Conservation (phyloP, 2,329 filamentous ascomycete species). For the Mollisiaceae sp. region DNA sequence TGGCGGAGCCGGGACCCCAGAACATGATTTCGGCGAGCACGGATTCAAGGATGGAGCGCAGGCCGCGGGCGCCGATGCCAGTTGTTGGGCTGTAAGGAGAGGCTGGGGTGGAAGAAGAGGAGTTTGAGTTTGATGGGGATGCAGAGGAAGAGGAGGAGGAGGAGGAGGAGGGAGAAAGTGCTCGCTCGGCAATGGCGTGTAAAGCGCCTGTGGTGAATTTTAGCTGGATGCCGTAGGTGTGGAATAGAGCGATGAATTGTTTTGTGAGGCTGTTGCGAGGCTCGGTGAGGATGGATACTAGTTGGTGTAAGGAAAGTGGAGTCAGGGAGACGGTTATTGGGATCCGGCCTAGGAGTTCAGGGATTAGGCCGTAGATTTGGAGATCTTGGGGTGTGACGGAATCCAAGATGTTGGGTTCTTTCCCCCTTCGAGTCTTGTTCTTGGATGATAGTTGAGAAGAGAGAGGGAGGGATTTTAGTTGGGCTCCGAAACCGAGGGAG, state of each 20-base stretch:
- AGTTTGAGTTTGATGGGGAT: not conserved
- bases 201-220: conserved; percentile 83
- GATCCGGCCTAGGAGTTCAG: conserved; percentile 93
- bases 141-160: conserved; percentile 35
- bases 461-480: conserved; percentile 62
- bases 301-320: conserved; percentile 68
- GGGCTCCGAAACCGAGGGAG: conserved; percentile 90
- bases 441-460: conserved; percentile 42
- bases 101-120: too few relatives aligned
- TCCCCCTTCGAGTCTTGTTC: conserved; percentile 50
- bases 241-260: conserved; percentile 89
- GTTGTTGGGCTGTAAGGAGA: too few relatives aligned
- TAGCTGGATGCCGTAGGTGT: conserved; percentile 73
- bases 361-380: conserved; percentile 88
- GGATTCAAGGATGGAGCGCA: conserved; percentile 82
- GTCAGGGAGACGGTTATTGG: conserved; percentile 88
- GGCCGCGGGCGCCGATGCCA: conserved; percentile 78
- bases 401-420: conserved; percentile 36
- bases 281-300: conserved; percentile 90
- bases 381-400: conserved; percentile 77
- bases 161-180: conserved; percentile 46
- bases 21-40: conserved; percentile 82
- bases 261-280: conserved; percentile 86
- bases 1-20: conserved; percentile 66
- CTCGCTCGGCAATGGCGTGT: conserved; percentile 73